Conservation (phyloP, 352 stramenopile species). For the Phytopythium oedochilum region DNA sequence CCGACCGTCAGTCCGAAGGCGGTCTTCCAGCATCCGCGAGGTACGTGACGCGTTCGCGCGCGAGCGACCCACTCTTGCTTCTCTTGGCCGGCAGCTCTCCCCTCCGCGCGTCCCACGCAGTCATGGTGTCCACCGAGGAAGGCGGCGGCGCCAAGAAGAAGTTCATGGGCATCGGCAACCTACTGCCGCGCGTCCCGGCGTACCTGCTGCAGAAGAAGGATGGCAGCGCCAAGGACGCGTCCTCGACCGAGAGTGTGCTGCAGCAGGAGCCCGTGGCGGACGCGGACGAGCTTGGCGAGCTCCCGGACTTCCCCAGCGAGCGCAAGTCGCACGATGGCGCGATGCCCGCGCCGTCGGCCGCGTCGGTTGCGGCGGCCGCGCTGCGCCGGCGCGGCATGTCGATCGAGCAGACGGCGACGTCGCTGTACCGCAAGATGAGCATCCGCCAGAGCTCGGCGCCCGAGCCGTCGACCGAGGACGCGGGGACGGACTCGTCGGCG, state of each 20-base stretch:
- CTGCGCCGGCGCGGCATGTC: conserved; percentile 42
- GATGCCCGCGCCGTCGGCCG: conserved; percentile 21
- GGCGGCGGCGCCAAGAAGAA: conserved; percentile 37
- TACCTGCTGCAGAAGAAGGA: conserved; percentile 40
- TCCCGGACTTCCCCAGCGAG: conserved; percentile 38
- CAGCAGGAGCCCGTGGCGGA: conserved; percentile 23
- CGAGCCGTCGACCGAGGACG: conserved; percentile 27
- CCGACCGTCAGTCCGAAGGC: neutral
- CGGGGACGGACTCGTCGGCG: conserved; percentile 15
- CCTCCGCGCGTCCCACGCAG: neutral
- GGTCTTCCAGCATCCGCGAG: neutral
- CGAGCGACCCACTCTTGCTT: neutral
- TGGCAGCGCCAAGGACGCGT: conserved; percentile 13
- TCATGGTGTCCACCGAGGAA: conserved; percentile 43
- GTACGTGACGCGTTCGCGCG: neutral
- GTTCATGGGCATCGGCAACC: conserved; percentile 40
- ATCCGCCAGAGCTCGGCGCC: conserved; percentile 36
- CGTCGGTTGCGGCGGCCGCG: conserved; percentile 17
- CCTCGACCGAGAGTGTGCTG: conserved; percentile 11
- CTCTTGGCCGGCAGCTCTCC: neutral
- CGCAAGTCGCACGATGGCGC: conserved; percentile 42
- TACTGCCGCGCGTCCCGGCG: conserved; percentile 53
- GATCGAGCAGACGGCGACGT: conserved; percentile 48
- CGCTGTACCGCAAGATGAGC: conserved; percentile 48
- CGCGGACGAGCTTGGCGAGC: conserved; percentile 31